Base-by-base conservation (phyloP, 2,329 filamentous ascomycete species). In the Alternaria dauci region DNA sequence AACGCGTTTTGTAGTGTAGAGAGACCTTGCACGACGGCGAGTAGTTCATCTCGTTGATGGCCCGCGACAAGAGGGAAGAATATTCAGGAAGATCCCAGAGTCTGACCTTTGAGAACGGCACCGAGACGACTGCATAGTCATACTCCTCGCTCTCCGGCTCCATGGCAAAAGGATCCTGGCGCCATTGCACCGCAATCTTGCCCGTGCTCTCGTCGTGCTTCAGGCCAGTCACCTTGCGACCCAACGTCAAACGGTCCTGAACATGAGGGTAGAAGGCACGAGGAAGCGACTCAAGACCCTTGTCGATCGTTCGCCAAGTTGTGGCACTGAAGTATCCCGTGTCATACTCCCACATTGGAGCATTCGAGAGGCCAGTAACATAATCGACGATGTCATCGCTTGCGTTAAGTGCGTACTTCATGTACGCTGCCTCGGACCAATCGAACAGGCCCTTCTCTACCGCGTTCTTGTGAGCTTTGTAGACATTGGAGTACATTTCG, bases 81-180 rank as follows among this genome's bases (percentile, higher is more conserved):
- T 85, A 86, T 5, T 73, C 72, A 0, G 87, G 86, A 0, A 91
- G 79, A 5, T 85, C 79, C 87, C 88, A 90, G 25, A 86, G 82
- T 34, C 88, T 82, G 41, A 91, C 86, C 53, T 87, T 85, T 47
- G 85, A 84, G 76, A 91, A 91, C 0, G 89, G 89, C 0, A 85
- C 84, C 0, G 88, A 82, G 7, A 91, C 82, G n/a, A 91, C 80
- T 28, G 87, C 85, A 72, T 91, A 91, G 77, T 92, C 89, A 69
- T 87, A 89, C 2, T 83, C 81, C 26, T 83, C 80, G 44, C 79
- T 83, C 51, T 86, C 69, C 0, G 82, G 76, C 0, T 71, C 65
- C 64, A 79, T 75, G 14, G 78, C 73, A 16, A 84, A 77, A 61
- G 71, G 82, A 78, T 62, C 82, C 42, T 81, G 63, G 58, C 85